A percentile compares a stretch with the other conserved stretches of the same genome.
phyloP scores from a whole-genome alignment of 129 eudicot genomes.

The Cynara cardunculus region DNA sequence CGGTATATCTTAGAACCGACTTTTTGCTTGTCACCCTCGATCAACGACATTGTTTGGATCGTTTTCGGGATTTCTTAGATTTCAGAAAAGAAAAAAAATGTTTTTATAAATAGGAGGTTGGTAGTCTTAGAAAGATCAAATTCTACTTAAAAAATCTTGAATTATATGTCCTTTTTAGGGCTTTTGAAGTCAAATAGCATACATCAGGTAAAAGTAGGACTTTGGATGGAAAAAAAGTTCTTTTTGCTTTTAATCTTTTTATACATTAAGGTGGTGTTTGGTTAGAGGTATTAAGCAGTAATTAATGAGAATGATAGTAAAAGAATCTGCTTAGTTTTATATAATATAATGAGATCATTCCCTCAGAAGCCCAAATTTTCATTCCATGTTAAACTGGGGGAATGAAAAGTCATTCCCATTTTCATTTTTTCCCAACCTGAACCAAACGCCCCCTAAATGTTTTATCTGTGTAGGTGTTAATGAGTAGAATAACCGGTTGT shows the following conservation, averaged over 20 bases:
- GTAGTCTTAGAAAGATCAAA: slow-evolving; percentile 17
- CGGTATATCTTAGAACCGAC: neutral
- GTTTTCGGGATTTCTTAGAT: neutral
- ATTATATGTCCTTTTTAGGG: neutral
- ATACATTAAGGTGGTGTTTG: too few relatives aligned
- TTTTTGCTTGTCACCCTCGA: slow-evolving; percentile 17
- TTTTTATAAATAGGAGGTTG: slow-evolving; percentile 19
- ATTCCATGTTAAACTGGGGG: too few relatives aligned
- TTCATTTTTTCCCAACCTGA: too few relatives aligned
- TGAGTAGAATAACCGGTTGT: neutral
- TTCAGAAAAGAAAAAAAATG: neutral
- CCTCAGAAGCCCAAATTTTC: too few relatives aligned
- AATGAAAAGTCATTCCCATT: too few relatives aligned
- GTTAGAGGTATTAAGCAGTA: too few relatives aligned
- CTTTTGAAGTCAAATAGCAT: neutral
- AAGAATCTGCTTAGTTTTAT: too few relatives aligned
- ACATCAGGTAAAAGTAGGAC: neutral
- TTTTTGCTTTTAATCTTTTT: neutral
- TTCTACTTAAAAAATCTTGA: neutral
- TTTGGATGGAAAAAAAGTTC: neutral
- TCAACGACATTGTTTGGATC: slow-evolving; percentile 7
- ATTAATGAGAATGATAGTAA: too few relatives aligned
- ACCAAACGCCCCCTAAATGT: too few relatives aligned
- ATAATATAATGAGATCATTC: too few relatives aligned
- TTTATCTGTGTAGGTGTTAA: neutral